Evolutionary conservation across 768 basidiomycete species (phyloP), one percentile per base, ranked within the genome.

Genomic region (Crucibulum laeve): DNA sequence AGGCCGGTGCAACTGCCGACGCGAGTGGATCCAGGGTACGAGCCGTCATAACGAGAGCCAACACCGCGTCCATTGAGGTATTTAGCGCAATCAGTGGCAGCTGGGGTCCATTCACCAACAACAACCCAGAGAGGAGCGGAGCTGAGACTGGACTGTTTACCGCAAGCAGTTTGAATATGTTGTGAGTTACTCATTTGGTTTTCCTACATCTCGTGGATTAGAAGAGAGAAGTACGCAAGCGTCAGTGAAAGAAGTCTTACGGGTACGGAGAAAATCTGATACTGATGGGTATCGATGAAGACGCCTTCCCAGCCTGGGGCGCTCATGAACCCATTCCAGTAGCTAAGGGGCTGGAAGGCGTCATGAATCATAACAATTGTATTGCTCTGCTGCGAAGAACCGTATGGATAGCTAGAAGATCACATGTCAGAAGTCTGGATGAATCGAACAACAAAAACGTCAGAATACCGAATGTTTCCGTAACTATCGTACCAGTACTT

Each of bases 91-190:
- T 90, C 90, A 5, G 78, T 91, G 40, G 74, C 64, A 2, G 85
- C 86, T 2, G 87, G 76, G 1, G 86, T 81, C 83, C 88, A 96
- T 66, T 96, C 92, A 32, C 92, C 91, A 19, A 92, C 89, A 34
- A 92, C 70, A 13, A 79, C 73, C 91, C 89, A 91, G 21, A 93
- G 73, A 28, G 77, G 71, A 51, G 80, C 82, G 15, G 55, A 52
- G 0, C 74, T 57, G 4, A 91, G 70, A 0, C 65, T 53, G 7
- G 67, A 62, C 10, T 63, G 69, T 26, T 65, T 58, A 38, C 50
- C 50, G 53, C 89, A 91, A 3, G 82, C 85, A 2, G 70, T 55
- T 38, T 62, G 48, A 30, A 90, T 85, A 52, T 89, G 87, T 40
- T 82, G 61, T 21, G 67, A 53, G 41, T 77, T 51, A 37, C 63